These are phyloP conservation scores for Lagenaria siceraria DNA, from an alignment of 306 rosid genomes.

Conservation along the genomic window DNA sequence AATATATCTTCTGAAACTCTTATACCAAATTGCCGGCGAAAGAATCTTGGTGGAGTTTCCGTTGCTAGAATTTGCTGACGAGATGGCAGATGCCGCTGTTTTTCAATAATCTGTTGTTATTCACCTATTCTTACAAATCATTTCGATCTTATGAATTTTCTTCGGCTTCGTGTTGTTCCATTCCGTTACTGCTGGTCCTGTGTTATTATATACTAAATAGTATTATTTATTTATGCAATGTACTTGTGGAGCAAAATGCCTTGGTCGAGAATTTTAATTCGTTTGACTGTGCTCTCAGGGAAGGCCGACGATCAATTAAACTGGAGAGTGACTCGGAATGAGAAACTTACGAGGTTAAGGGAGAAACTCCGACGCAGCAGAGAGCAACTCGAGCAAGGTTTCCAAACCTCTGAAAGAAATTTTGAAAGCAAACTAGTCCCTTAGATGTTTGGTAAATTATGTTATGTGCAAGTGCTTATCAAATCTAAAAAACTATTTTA, in stretches of 20 bases:
- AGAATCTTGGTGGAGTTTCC: neutral
- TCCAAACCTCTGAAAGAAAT: neutral
- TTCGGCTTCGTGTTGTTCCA: neutral
- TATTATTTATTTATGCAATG: neutral
- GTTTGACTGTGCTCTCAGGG: slow-evolving; percentile 36
- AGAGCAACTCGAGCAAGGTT: slow-evolving; percentile 63
- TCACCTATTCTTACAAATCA: neutral
- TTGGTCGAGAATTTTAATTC: neutral
- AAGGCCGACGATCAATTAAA: slow-evolving; percentile 70
- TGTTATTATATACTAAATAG: neutral
- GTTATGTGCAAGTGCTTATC: neutral
- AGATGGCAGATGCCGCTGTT: neutral
- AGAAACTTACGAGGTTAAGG: slow-evolving; percentile 63
- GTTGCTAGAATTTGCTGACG: neutral
- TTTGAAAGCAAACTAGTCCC: slow-evolving; percentile 2
- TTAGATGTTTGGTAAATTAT: neutral
- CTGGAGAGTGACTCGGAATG: slow-evolving; percentile 76
- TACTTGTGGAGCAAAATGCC: neutral
- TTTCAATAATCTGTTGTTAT: neutral
- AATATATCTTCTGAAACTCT: neutral
- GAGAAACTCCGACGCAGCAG: slow-evolving; percentile 47
- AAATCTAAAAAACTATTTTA: slow-evolving; percentile 12
- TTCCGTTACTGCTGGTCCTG: neutral
- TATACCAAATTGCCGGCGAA: neutral
- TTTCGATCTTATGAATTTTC: neutral